phyloP scores from a whole-genome alignment of 2,329 filamentous ascomycete genomes.

The Xylariaceae sp. region DNA sequence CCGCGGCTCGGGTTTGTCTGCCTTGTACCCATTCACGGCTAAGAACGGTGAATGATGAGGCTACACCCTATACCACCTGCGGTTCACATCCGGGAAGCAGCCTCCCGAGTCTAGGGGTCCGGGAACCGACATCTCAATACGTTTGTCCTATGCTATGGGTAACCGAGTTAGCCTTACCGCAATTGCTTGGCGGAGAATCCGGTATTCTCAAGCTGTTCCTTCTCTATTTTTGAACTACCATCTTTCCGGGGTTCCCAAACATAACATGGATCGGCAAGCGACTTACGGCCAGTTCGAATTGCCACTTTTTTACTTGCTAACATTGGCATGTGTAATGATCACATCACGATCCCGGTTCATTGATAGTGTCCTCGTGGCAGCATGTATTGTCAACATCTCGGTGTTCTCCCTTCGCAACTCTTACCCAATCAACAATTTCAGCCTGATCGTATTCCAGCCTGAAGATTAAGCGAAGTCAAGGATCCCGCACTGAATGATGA shows the following conservation, averaged over 20 bases:
- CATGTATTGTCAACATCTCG: background rate
- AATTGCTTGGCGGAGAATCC: background rate
- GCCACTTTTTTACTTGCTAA: background rate
- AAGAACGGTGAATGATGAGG: slow-evolving; percentile 9
- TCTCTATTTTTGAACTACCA: background rate
- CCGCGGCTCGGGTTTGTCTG: slow-evolving; percentile 1
- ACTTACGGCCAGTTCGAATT: background rate
- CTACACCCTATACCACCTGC: slow-evolving; percentile 3
- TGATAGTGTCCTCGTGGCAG: background rate
- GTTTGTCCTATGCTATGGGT: slow-evolving; percentile 4
- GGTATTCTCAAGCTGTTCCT: slow-evolving; percentile 1
- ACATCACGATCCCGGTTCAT: too few species aligned
- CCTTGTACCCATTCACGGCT: slow-evolving; percentile 4
- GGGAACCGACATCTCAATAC: slow-evolving; percentile 8
- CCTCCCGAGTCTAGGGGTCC: slow-evolving; percentile 4
- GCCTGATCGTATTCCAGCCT: background rate
- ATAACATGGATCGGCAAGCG: slow-evolving; percentile 1
- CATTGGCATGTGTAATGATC: too few species aligned
- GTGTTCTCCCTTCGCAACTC: background rate
- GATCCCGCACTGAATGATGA: background rate
- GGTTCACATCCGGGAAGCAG: slow-evolving; percentile 7
- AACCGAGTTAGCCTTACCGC: background rate
- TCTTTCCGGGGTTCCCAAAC: background rate
- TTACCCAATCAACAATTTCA: background rate
- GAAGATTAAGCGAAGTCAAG: background rate